phyloP scores from a whole-genome alignment of 495 filamentous ascomycete genomes.

The Penicillium angulare region DNA sequence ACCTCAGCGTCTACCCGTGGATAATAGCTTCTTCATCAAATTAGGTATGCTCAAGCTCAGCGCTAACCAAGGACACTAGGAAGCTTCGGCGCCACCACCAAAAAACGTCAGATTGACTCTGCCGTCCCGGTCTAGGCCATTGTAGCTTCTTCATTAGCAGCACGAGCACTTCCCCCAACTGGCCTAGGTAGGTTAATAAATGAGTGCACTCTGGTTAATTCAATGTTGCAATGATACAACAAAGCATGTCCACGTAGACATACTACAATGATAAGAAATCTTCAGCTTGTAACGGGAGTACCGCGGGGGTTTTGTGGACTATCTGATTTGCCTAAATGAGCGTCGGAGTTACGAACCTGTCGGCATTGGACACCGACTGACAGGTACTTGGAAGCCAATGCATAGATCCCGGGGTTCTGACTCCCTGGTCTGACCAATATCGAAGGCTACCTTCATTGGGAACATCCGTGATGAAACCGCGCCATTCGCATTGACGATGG shows the following conservation, averaged over 20 bases:
- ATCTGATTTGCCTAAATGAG: neutral
- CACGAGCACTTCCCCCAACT: neutral
- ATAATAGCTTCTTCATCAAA: conserved; percentile 2
- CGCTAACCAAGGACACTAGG: conserved; percentile 18
- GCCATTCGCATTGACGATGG: conserved; percentile 14
- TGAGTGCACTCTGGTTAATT: neutral
- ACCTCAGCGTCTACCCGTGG: conserved; percentile 17
- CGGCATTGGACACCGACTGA: conserved; percentile 20
- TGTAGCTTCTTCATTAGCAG: neutral
- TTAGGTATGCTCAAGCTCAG: neutral
- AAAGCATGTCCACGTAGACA: too few relatives aligned
- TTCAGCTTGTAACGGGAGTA: too few relatives aligned
- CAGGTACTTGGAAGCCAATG: neutral
- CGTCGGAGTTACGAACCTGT: conserved; percentile 13
- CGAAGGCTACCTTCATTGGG: neutral
- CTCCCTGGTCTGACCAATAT: conserved; percentile 18
- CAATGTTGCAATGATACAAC: neutral
- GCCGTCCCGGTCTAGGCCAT: conserved; percentile 18
- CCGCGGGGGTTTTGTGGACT: too few relatives aligned
- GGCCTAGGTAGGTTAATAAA: too few relatives aligned
- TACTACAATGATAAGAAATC: too few relatives aligned
- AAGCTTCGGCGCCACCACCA: conserved; percentile 14
- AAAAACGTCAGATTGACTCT: conserved; percentile 31
- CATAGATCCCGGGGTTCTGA: conserved; percentile 5
- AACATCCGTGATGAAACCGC: conserved; percentile 12